A percentile compares a stretch with the other conserved stretches of the same genome.
These are phyloP conservation scores for Starmerella sirachaensis DNA, from an alignment of 805 yeast genomes.

Conservation along the genomic window DNA sequence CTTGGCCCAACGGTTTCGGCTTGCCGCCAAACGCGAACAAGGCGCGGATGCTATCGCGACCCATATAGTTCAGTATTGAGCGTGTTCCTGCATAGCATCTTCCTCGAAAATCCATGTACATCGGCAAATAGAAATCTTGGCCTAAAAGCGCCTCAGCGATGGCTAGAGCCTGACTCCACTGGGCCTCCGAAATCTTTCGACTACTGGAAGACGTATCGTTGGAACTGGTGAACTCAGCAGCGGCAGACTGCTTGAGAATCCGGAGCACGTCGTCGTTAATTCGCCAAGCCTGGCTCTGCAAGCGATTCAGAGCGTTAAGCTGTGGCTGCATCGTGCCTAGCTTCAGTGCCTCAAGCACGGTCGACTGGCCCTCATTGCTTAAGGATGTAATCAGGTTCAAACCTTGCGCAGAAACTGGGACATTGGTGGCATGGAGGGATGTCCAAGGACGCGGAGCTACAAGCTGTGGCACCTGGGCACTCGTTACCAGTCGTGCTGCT, in stretches of 20 bases:
- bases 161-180: conserved; percentile 67
- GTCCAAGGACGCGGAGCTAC: conserved; percentile 74
- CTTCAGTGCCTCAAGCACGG: conserved; percentile 24
- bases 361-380: conserved; percentile 45
- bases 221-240: not conserved
- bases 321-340: conserved; percentile 6
- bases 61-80: conserved; percentile 45
- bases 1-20: conserved; percentile 35
- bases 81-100: conserved; percentile 48
- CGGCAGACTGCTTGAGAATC: not conserved
- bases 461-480: conserved; percentile 73
- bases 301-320: conserved; percentile 11
- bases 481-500: conserved; percentile 50
- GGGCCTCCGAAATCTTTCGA: not conserved
- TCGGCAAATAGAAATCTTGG: conserved; percentile 47
- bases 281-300: conserved; percentile 14
- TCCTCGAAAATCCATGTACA: conserved; percentile 52
- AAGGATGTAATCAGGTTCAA: conserved; percentile 22
- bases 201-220: too few relatives aligned
- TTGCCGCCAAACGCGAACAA: conserved; percentile 42
- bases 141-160: conserved; percentile 82
- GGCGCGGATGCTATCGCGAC: conserved; percentile 40
- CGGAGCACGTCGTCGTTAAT: conserved; percentile 8
- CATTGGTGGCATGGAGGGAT: conserved; percentile 27
- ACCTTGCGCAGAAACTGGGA: not conserved